Base-by-base conservation (phyloP, 768 basidiomycete species). In the Dioszegia aurantiaca region DNA sequence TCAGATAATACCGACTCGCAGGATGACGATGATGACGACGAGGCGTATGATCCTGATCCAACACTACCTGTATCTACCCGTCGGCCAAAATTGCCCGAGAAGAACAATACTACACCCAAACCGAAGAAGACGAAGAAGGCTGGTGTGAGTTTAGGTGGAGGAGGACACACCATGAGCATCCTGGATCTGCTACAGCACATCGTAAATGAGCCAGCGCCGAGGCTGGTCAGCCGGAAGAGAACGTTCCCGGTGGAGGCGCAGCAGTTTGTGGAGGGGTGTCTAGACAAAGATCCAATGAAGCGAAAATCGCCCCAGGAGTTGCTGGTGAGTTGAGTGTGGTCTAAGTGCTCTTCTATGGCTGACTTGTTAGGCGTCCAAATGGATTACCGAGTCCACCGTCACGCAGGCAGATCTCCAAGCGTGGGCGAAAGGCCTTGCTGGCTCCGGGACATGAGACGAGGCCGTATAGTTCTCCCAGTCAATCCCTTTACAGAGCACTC, bases 121-220 rank as follows among this genome's bases (percentile, higher is more conserved):
- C 87, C 81, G 85, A 87, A 77, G 64, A 87, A 87, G 77, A 80
- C 87, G 70, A 90, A 90, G 83, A 89, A 87, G 73, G 88, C 85
- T 68, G 94, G 94, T 46, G 94, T 97, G 56, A 89, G 87, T 66
- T 78, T 95, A 64, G 90, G 93, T 74, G 94, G 94, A 36, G 89
- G 90, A 1, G 89, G 88, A 28, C 92, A 90, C 87, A 95, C 91
- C 64, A 97, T 99, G 93, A 89, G 87, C 69, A 98, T 99, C 77
- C 79, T 99, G 64, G 95, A 99, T 79, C 77, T 99, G 52, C 79
- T 99, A 61, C 95, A 98, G 74, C 91, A 97, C 74, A 98, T 99
- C 68, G 95, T 99, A 52, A 97, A 98, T 72, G 95, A 98, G 79
- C 91, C 94, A 58, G 94, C 95, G 26, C 95, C 95, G 40, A 81